Evolutionary conservation across 805 yeast species (phyloP).

Genomic region (Wickerhamiella siamensis): DNA sequence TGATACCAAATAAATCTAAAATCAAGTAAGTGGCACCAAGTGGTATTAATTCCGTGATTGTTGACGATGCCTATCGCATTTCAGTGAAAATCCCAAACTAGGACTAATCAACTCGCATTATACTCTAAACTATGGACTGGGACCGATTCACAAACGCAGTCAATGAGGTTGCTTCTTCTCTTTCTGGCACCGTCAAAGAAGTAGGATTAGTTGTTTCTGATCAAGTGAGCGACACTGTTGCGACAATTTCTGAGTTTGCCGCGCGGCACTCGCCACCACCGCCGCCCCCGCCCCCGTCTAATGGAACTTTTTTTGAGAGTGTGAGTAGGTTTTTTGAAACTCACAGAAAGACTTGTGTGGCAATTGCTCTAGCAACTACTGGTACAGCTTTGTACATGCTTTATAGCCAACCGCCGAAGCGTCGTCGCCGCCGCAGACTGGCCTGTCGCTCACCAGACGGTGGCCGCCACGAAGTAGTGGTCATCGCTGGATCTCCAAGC

Average conservation of each 20-base stretch:
- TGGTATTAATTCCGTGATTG: too few species aligned
- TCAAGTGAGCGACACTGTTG: constrained; percentile 1
- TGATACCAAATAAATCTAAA: too few species aligned
- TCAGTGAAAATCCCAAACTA: too few species aligned
- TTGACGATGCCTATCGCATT: not conserved
- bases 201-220: not conserved
- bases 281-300: constrained; percentile 17
- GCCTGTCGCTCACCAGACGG: constrained; percentile 56
- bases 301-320: constrained; percentile 15
- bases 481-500: constrained; percentile 61
- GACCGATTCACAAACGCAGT: constrained; percentile 9
- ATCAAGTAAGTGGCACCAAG: too few species aligned
- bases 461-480: constrained; percentile 58
- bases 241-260: not conserved
- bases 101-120: not conserved
- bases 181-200: constrained; percentile 1
- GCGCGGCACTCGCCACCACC: constrained; percentile 12
- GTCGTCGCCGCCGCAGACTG: constrained; percentile 28
- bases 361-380: not conserved
- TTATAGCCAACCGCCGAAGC: constrained; percentile 1
- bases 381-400: constrained; percentile 3
- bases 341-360: constrained; percentile 14
- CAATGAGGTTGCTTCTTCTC: constrained; percentile 11
- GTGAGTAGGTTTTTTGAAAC: not conserved
- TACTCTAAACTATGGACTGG: constrained; percentile 2